These are phyloP conservation scores for Combretum micranthum DNA, from an alignment of 345 rosid genomes.

Conservation along the genomic window DNA sequence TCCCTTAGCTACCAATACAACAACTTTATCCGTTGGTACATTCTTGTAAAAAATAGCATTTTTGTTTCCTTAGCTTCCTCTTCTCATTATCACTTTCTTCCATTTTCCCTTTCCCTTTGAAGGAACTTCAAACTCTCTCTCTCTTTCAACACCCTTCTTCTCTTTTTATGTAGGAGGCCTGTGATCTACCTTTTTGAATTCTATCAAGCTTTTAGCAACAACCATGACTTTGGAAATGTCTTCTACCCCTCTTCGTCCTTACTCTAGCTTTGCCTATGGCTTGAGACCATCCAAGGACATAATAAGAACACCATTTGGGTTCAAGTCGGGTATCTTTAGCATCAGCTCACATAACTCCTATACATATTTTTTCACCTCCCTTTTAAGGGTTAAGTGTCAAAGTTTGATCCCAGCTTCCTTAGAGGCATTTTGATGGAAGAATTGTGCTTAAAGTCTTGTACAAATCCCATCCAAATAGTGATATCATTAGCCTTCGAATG, in stretches of 20 bases:
- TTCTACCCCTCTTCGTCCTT: neutral
- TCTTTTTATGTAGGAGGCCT: neutral
- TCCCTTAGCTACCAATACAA: too few relatives aligned
- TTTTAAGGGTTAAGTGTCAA: neutral
- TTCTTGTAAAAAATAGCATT: too few relatives aligned
- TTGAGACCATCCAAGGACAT: neutral
- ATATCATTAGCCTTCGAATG: neutral
- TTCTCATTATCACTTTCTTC: neutral
- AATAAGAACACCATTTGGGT: neutral
- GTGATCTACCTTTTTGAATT: neutral
- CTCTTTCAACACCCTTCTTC: neutral
- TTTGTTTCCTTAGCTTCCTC: neutral
- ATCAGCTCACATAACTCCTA: conserved; percentile 1
- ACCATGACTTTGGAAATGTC: conserved; percentile 1
- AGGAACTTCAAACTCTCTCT: neutral
- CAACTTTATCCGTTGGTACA: neutral
- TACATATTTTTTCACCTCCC: neutral
- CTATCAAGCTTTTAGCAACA: neutral
- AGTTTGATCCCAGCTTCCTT: conserved; percentile 1
- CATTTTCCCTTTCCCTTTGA: neutral
- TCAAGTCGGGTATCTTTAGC: neutral
- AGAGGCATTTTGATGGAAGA: neutral
- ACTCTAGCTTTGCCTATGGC: neutral
- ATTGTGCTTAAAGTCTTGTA: neutral
- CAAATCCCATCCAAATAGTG: neutral